Conservation (phyloP, 768 basidiomycete genomes). For the Pleurotus giganteus region DNA sequence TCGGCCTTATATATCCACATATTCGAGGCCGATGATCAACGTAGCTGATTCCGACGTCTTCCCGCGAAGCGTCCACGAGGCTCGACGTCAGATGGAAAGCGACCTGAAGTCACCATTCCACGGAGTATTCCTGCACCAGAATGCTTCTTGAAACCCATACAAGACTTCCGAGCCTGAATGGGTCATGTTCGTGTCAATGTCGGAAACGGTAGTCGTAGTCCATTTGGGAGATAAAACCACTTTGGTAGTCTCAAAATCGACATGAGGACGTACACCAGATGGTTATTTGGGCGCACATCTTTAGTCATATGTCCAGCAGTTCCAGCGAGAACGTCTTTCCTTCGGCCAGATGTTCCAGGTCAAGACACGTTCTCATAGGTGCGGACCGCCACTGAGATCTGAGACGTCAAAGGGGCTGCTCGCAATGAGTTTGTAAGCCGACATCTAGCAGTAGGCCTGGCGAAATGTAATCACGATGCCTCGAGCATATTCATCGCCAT, state of each 20-base stretch:
- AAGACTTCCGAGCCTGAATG: constrained; percentile 6
- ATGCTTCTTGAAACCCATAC: constrained; percentile 9
- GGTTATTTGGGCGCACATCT: not conserved
- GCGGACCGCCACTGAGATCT: too few species aligned
- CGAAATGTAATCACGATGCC: too few species aligned
- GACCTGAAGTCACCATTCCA: not conserved
- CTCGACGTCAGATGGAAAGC: constrained; percentile 7
- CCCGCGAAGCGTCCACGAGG: constrained; percentile 3
- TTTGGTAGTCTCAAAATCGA: not conserved
- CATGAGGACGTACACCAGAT: not conserved
- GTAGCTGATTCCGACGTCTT: constrained; percentile 6
- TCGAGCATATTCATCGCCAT: too few species aligned
- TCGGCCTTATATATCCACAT: not conserved
- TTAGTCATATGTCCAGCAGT: constrained; percentile 3
- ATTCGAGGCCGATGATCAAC: too few species aligned
- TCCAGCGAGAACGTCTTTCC: constrained; percentile 1
- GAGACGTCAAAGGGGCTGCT: not conserved
- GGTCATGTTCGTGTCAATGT: constrained; percentile 30
- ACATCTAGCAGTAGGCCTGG: too few species aligned
- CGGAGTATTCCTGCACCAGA: not conserved
- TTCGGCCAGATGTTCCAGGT: not conserved
- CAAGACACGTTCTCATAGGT: not conserved
- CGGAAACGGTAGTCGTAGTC: constrained; percentile 14
- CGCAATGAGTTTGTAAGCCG: too few species aligned
- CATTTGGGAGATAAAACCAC: not conserved